These are phyloP conservation scores for Trichoderma atroviride DNA, from an alignment of 2,329 filamentous ascomycete genomes.

Conservation along the genomic window DNA sequence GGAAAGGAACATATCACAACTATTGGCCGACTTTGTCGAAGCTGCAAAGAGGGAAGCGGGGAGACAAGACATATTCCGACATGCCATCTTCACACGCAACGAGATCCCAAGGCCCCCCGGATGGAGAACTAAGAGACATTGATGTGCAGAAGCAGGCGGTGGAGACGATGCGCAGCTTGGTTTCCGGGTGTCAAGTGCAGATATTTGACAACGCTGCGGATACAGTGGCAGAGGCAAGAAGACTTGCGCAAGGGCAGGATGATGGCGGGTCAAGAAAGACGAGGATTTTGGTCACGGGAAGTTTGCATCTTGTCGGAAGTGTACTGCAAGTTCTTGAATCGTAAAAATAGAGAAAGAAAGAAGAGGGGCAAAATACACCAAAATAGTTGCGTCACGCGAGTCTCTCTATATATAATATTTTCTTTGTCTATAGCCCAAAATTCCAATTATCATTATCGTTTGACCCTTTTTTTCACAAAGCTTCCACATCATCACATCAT, in stretches of 20 bases:
- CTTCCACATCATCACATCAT: neutral
- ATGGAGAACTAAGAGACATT: conserved; percentile 48
- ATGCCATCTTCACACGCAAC: conserved; percentile 83
- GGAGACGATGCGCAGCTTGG: conserved; percentile 59
- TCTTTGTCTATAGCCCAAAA: neutral
- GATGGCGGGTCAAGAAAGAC: conserved; percentile 37
- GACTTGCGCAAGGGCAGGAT: conserved; percentile 41
- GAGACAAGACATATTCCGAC: conserved; percentile 58
- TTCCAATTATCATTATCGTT: neutral
- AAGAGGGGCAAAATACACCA: neutral
- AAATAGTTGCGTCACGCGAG: neutral
- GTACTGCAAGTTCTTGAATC: conserved; percentile 71
- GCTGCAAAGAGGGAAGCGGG: conserved; percentile 50
- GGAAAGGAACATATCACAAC: conserved; percentile 70
- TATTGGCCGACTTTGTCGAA: conserved; percentile 65
- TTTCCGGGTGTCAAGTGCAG: conserved; percentile 48
- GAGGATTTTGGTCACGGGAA: conserved; percentile 77
- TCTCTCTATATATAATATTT: neutral
- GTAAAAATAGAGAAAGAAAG: conserved; percentile 29
- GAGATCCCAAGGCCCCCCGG: conserved; percentile 40
- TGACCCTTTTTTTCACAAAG: neutral
- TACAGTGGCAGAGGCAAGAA: conserved; percentile 62
- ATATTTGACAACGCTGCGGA: conserved; percentile 72
- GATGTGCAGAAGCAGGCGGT: conserved; percentile 71
- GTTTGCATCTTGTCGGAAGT: conserved; percentile 81